These are phyloP conservation scores for Mycena rebaudengoi DNA, from an alignment of 768 basidiomycete genomes.

Conservation along the genomic window DNA sequence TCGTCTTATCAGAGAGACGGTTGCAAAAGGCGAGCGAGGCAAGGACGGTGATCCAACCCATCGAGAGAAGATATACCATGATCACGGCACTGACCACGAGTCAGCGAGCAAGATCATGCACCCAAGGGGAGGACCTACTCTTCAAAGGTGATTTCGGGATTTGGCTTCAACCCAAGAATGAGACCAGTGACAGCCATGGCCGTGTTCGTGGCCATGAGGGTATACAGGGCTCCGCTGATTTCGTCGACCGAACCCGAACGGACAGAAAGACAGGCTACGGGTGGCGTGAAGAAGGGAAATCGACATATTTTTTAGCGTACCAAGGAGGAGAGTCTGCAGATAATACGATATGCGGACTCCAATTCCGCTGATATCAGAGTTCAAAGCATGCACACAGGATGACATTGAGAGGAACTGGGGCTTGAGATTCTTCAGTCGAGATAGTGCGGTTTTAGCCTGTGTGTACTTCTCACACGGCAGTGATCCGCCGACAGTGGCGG, in stretches of 20 bases:
- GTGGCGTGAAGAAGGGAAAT: too few species aligned
- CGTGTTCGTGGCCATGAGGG: conserved; percentile 9
- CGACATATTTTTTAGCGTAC: background rate
- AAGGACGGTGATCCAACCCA: conserved; percentile 1
- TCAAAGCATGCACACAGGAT: background rate
- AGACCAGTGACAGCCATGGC: conserved; percentile 5
- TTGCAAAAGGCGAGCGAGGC: background rate
- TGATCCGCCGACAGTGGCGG: background rate
- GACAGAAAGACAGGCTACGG: conserved; percentile 1
- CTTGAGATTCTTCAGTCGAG: background rate
- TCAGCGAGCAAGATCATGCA: background rate
- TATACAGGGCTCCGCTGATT: conserved; percentile 9
- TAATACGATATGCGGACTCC: conserved; percentile 3
- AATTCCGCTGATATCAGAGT: conserved; percentile 1
- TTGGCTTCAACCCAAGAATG: background rate
- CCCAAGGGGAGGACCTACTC: background rate
- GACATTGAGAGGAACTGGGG: background rate
- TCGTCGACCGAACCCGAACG: conserved; percentile 9
- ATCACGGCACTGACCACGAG: background rate
- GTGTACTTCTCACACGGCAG: background rate
- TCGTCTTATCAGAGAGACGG: background rate
- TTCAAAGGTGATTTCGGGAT: conserved; percentile 4
- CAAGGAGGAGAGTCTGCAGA: background rate
- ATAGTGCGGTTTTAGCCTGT: background rate
- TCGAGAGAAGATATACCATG: conserved; percentile 7